phyloP scores from a whole-genome alignment of 176 grass and related monocot species.

The Secale cereale region DNA sequence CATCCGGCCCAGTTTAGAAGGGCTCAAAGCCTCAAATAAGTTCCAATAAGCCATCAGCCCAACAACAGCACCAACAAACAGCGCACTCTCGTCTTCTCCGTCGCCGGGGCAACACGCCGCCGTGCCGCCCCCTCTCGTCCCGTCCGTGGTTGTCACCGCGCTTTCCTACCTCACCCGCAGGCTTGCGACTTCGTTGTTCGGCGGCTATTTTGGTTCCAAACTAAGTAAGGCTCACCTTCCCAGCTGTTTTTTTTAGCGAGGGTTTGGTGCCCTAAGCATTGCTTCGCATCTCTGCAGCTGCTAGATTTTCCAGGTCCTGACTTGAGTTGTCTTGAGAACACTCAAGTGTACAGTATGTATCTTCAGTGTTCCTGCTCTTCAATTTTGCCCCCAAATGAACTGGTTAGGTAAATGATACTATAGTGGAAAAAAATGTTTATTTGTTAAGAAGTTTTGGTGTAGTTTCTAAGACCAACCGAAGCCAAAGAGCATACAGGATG shows the following conservation, averaged over 20 bases:
- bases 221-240: neutral
- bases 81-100: neutral
- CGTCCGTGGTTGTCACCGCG: neutral
- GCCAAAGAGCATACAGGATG: neutral
- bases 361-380: neutral
- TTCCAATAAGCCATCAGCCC: neutral
- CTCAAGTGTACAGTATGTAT: neutral
- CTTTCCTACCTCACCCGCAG: neutral
- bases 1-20: neutral
- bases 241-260: neutral
- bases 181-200: neutral
- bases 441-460: neutral
- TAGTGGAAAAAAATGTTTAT: neutral
- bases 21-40: neutral
- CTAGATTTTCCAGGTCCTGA: neutral
- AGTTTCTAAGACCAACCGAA: neutral
- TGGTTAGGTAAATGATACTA: neutral
- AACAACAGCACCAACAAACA: neutral
- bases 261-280: neutral
- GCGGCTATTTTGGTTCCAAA: neutral
- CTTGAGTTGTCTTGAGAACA: neutral
- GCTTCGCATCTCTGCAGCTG: neutral
- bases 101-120: neutral
- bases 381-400: neutral
- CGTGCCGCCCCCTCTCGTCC: neutral